These are phyloP conservation scores for Vigna mungo DNA, from an alignment of 306 rosid genomes.

Conservation along the genomic window DNA sequence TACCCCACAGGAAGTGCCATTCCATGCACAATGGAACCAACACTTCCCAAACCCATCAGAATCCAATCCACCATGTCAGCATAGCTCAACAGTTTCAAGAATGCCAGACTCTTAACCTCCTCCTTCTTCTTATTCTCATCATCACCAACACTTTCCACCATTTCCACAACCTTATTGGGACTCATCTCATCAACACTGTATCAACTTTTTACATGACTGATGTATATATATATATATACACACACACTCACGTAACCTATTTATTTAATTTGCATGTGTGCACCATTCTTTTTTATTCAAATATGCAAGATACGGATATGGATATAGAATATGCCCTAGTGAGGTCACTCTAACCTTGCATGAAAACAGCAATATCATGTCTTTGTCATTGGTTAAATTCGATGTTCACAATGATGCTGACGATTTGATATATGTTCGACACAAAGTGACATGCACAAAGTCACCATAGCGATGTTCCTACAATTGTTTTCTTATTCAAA, in stretches of 20 bases:
- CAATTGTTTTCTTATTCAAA: constrained; percentile 10
- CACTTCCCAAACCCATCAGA: constrained; percentile 69
- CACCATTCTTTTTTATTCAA: background rate
- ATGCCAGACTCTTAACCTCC: constrained; percentile 43
- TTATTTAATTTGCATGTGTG: constrained; percentile 19
- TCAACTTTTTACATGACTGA: no score
- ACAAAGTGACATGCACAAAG: constrained; percentile 15
- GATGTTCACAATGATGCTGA: constrained; percentile 45
- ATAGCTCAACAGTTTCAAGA: constrained; percentile 65
- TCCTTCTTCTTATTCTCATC: constrained; percentile 31
- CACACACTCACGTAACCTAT: background rate
- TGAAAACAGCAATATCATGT: constrained; percentile 12
- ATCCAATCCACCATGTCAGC: constrained; percentile 77
- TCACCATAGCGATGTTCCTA: background rate
- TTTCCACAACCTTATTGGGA: constrained; percentile 39
- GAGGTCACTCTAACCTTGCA: background rate
- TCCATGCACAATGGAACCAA: constrained; percentile 86
- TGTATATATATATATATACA: no score
- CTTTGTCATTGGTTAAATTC: constrained; percentile 33
- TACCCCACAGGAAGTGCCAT: constrained; percentile 91
- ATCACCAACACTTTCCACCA: background rate
- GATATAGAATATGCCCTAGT: constrained; percentile 49
- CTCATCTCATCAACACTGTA: constrained; percentile 44
- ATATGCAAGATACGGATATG: constrained; percentile 30
- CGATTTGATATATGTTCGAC: background rate